A percentile compares a stretch with the other conserved stretches of the same genome.
Evolutionary conservation across 2,329 filamentous ascomycete genomes (phyloP).

Genomic region (Xenoacremonium recifei): DNA sequence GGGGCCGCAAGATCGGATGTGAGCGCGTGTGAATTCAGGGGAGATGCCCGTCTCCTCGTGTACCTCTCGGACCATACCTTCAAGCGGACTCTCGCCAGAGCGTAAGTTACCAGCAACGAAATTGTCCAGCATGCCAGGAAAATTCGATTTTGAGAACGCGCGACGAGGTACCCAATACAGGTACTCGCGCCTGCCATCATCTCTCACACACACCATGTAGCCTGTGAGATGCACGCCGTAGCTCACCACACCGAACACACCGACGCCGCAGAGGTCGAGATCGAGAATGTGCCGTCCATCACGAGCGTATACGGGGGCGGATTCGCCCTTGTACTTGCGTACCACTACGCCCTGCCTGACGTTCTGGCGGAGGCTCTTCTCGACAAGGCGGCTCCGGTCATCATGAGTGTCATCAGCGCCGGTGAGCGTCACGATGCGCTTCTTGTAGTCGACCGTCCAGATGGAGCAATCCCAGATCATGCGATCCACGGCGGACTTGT

Average conservation of each 20-base stretch:
- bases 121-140: neutral
- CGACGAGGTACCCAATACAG: neutral
- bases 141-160: neutral
- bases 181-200: neutral
- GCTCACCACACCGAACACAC: neutral
- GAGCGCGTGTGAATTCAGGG: neutral
- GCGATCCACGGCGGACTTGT: neutral
- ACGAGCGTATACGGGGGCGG: neutral
- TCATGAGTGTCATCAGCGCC: neutral
- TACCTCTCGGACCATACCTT: neutral
- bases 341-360: neutral
- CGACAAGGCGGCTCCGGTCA: neutral
- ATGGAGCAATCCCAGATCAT: neutral
- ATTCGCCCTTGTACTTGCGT: neutral
- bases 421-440: neutral
- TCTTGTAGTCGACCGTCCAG: neutral
- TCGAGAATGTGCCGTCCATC: neutral
- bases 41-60: neutral
- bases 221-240: neutral
- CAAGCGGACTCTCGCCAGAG: neutral
- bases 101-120: neutral
- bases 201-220: neutral
- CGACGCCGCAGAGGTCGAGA: neutral
- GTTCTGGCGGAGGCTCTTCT: neutral
- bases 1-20: neutral